Evolutionary conservation across 805 yeast species (phyloP).

Genomic region (Ascoidea asiatica): DNA sequence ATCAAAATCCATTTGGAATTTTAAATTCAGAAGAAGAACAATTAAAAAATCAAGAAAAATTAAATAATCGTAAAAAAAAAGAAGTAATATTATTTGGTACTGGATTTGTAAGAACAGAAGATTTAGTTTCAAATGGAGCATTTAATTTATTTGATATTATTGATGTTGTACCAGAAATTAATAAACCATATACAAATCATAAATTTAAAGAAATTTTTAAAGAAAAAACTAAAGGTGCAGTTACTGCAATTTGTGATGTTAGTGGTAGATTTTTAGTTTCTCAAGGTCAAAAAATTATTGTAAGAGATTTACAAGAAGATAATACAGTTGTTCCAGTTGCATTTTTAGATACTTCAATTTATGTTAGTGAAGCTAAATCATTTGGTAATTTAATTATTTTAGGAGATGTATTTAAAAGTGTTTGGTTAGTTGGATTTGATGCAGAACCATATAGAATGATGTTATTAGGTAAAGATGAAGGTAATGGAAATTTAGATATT

Average conservation of each 20-base stretch:
- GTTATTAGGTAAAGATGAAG: constrained; percentile 59
- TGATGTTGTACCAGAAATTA: constrained; percentile 82
- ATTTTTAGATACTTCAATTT: constrained; percentile 75
- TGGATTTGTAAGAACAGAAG: constrained; percentile 65
- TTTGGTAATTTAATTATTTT: constrained; percentile 70
- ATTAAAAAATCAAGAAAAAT: no score
- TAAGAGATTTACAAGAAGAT: constrained; percentile 77
- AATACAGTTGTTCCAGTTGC: constrained; percentile 87
- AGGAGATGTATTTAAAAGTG: constrained; percentile 69
- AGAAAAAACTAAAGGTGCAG: constrained; percentile 77
- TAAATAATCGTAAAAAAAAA: constrained; percentile 23
- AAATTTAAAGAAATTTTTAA: constrained; percentile 59
- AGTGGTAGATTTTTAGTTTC: constrained; percentile 74
- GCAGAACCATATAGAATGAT: constrained; percentile 90
- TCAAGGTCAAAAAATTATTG: constrained; percentile 72
- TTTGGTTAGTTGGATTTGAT: constrained; percentile 79
- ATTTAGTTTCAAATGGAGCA: constrained; percentile 65
- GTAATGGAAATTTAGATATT: constrained; percentile 35
- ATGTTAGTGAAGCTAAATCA: constrained; percentile 65
- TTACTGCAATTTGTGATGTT: constrained; percentile 60
- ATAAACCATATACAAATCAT: constrained; percentile 69
- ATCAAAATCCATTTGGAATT: constrained; percentile 16
- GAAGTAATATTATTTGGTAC: constrained; percentile 74
- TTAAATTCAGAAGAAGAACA: no score
- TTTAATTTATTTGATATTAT: constrained; percentile 63